These are phyloP conservation scores for Striga asiatica DNA, from an alignment of 257 asterid genomes.

Conservation along the genomic window DNA sequence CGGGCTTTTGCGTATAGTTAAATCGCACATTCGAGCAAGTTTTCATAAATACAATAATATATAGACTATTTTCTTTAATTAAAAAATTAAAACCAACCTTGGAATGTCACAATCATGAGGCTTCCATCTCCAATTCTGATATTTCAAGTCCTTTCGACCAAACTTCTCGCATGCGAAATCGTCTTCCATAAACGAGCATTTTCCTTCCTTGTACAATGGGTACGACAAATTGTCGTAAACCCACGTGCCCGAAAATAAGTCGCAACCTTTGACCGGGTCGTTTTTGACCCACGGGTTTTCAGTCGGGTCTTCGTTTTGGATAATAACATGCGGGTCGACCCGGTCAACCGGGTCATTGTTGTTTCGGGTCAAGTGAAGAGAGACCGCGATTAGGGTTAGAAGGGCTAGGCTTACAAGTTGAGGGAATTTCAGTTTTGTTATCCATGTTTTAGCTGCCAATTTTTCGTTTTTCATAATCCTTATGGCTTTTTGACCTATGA, in stretches of 20 bases:
- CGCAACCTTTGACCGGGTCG: constrained; percentile 2
- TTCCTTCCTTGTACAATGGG: constrained; percentile 44
- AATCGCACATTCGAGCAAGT: too few relatives aligned
- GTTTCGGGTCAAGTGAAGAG: not conserved
- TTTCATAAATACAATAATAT: too few relatives aligned
- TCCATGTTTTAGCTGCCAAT: not conserved
- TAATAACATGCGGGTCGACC: not conserved
- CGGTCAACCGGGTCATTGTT: not conserved
- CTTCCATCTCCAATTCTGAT: constrained; percentile 12
- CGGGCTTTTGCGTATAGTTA: too few relatives aligned
- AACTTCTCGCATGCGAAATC: constrained; percentile 46
- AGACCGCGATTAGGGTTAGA: not conserved
- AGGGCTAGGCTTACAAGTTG: not conserved
- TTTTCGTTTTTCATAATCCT: not conserved
- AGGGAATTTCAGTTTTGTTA: not conserved
- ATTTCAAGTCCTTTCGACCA: constrained; percentile 25
- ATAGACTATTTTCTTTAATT: too few relatives aligned
- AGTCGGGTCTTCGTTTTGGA: not conserved
- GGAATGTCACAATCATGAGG: constrained; percentile 61
- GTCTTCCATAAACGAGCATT: constrained; percentile 38
- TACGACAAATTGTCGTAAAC: constrained; percentile 38
- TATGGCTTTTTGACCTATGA: too few relatives aligned
- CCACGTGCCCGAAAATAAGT: constrained; percentile 49
- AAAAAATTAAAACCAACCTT: constrained; percentile 32
- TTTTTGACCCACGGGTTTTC: not conserved